Percentiles rank a stretch among this genome's conserved stretches.
Conservation (phyloP, 768 basidiomycete genomes). For the Hortiboletus flavorubellus region DNA sequence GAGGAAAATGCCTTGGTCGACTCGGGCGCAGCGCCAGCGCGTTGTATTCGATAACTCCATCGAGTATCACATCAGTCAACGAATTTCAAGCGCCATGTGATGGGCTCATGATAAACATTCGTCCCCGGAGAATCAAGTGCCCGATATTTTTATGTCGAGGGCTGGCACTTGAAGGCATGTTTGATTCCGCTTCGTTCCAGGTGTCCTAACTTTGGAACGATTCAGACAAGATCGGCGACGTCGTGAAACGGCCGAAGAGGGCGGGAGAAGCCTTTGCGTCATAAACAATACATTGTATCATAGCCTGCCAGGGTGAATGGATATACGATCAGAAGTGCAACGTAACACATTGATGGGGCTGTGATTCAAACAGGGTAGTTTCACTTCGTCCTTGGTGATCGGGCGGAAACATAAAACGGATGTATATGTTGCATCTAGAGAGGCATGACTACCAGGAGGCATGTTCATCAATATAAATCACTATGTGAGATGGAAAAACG, state of each 20-base stretch:
- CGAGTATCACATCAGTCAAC: neutral
- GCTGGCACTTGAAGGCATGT: neutral
- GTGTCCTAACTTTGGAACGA: neutral
- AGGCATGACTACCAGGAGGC: neutral
- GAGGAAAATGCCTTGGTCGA: neutral
- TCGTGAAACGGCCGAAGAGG: slow-evolving; percentile 4
- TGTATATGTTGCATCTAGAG: neutral
- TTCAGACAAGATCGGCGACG: slow-evolving; percentile 1
- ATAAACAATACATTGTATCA: neutral
- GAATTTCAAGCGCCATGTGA: neutral
- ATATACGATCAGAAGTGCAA: neutral
- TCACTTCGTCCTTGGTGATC: neutral
- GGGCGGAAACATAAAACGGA: neutral
- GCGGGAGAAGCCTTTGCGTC: neutral
- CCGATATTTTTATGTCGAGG: neutral
- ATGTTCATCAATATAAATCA: neutral
- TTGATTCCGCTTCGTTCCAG: neutral
- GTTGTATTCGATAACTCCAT: neutral
- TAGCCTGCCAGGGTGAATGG: neutral
- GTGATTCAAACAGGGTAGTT: neutral
- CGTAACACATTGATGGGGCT: neutral
- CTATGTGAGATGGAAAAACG: neutral
- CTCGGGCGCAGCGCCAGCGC: neutral
- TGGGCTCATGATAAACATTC: neutral
- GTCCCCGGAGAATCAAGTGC: slow-evolving; percentile 14